phyloP scores from a whole-genome alignment of 106 monocot species.

The Apostasia shenzhenica region DNA sequence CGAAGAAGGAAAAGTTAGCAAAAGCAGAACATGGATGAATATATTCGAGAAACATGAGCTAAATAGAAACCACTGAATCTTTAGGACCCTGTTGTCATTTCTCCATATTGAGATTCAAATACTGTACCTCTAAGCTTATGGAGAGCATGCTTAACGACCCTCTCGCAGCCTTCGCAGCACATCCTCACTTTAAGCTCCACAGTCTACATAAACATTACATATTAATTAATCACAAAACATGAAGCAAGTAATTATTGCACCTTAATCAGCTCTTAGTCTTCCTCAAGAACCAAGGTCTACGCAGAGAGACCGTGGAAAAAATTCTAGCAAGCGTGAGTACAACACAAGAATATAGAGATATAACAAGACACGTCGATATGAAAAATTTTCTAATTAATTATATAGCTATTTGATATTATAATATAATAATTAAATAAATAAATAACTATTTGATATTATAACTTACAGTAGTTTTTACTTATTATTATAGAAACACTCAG shows the following conservation, averaged over 20 bases:
- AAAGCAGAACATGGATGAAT: background rate
- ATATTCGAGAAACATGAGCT: no score
- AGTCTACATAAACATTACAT: slow-evolving; percentile 27
- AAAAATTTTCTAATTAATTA: background rate
- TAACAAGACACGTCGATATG: background rate
- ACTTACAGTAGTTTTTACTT: background rate
- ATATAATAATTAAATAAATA: background rate
- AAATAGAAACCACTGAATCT: no score
- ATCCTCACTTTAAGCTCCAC: slow-evolving; percentile 88
- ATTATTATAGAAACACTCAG: background rate
- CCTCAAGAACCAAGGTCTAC: background rate
- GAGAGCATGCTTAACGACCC: slow-evolving; percentile 68
- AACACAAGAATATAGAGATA: background rate
- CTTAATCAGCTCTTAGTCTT: background rate
- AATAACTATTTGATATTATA: background rate
- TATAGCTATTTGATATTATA: no score
- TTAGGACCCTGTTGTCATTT: no score
- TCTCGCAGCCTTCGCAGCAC: slow-evolving; percentile 91
- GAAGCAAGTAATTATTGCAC: background rate
- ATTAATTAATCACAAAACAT: background rate
- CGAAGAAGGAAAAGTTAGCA: background rate
- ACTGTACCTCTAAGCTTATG: slow-evolving; percentile 59
- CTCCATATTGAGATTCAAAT: no score
- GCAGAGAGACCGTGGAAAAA: background rate
- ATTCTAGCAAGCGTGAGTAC: background rate